phyloP scores from a whole-genome alignment of 2,329 filamentous ascomycete genomes.

The Exophiala dermatitidis region DNA sequence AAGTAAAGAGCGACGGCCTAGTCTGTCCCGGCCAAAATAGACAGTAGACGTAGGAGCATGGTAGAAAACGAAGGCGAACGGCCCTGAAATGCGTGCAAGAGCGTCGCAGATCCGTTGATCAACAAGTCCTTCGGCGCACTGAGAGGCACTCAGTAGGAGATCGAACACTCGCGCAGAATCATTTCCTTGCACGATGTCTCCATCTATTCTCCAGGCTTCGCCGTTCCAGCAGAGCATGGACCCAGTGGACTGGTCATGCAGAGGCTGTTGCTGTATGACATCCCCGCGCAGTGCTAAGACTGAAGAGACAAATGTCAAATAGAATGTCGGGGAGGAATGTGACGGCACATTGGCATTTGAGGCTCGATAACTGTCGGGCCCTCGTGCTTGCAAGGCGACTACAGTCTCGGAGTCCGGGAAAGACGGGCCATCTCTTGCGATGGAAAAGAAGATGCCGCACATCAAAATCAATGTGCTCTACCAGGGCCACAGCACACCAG shows the following conservation, averaged over 20 bases:
- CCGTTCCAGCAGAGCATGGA: slow-evolving; percentile 93
- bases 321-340: slow-evolving; percentile 26
- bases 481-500: neutral
- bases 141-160: slow-evolving; percentile 46
- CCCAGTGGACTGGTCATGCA: slow-evolving; percentile 49
- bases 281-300: slow-evolving; percentile 84
- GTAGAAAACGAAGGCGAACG: slow-evolving; percentile 83
- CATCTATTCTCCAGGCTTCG: slow-evolving; percentile 75
- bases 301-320: slow-evolving; percentile 66
- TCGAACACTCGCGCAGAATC: slow-evolving; percentile 67
- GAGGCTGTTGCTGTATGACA: slow-evolving; percentile 64
- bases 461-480: slow-evolving; percentile 30
- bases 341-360: slow-evolving; percentile 28
- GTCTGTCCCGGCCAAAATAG: slow-evolving; percentile 78
- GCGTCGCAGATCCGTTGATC: slow-evolving; percentile 42
- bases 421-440: slow-evolving; percentile 45
- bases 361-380: slow-evolving; percentile 37
- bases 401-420: slow-evolving; percentile 39
- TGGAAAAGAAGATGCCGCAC: slow-evolving; percentile 52
- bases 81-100: slow-evolving; percentile 62
- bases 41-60: slow-evolving; percentile 56
- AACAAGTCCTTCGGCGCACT: slow-evolving; percentile 11
- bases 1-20: slow-evolving; percentile 72
- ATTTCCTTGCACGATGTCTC: slow-evolving; percentile 57
- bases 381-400: slow-evolving; percentile 35